Evolutionary conservation across 2,329 filamentous ascomycete species (phyloP).

Genomic region (Fusarium nurragi): DNA sequence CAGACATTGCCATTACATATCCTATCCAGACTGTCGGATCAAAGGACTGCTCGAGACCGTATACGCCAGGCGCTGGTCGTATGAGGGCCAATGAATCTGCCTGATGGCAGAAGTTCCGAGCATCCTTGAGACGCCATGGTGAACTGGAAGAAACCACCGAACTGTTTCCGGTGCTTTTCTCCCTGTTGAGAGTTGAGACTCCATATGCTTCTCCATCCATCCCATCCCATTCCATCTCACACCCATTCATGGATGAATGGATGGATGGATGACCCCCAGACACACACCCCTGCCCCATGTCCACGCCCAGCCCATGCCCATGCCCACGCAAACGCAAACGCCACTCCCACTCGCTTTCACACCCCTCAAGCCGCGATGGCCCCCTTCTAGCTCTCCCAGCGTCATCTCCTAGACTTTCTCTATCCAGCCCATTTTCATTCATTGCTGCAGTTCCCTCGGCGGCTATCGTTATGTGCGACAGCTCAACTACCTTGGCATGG

Average conservation of each 20-base stretch:
- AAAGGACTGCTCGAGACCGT: slow-evolving; percentile 34
- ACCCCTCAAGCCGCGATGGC: slow-evolving; percentile 26
- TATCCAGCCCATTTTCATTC: slow-evolving; percentile 32
- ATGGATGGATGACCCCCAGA: slow-evolving; percentile 3
- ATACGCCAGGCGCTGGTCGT: slow-evolving; percentile 23
- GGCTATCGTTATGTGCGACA: slow-evolving; percentile 48
- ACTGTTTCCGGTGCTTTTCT: slow-evolving; percentile 32
- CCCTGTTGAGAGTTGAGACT: slow-evolving; percentile 27
- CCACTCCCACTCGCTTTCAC: slow-evolving; percentile 22
- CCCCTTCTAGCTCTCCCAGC: slow-evolving; percentile 25
- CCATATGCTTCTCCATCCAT: slow-evolving; percentile 14
- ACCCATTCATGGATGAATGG: slow-evolving; percentile 22
- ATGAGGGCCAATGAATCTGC: slow-evolving; percentile 7
- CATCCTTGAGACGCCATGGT: slow-evolving; percentile 18
- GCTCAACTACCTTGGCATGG: slow-evolving; percentile 34
- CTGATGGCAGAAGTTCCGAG: slow-evolving; percentile 16
- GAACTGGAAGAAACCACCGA: slow-evolving; percentile 14
- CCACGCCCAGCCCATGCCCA: slow-evolving; percentile 9
- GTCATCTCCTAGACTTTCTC: slow-evolving; percentile 33
- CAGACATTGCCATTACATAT: slow-evolving; percentile 32
- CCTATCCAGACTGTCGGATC: slow-evolving; percentile 35
- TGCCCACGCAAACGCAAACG: slow-evolving; percentile 7
- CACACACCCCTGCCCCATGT: slow-evolving; percentile 6
- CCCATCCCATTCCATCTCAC: slow-evolving; percentile 17
- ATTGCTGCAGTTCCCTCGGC: slow-evolving; percentile 38